These are phyloP conservation scores for Coemansia sp. DNA, from an alignment of 192 early-diverging fungal genomes.

Conservation along the genomic window DNA sequence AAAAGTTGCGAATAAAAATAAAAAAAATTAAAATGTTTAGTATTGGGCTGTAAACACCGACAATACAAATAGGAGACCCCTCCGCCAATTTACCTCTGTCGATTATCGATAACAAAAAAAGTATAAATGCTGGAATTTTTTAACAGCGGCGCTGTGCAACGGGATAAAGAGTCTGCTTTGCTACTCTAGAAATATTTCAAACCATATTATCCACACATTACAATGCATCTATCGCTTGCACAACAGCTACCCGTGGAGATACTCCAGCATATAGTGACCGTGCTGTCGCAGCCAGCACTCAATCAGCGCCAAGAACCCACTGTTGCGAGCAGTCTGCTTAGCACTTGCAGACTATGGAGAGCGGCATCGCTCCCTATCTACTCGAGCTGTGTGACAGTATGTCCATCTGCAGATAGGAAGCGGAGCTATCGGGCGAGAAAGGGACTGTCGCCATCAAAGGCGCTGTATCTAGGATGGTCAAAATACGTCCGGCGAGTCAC, in stretches of 20 bases:
- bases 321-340: constrained; percentile 5
- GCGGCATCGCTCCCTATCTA: constrained; percentile 18
- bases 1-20: too few relatives aligned
- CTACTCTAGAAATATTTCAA: too few relatives aligned
- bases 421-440: constrained; percentile 21
- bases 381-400: constrained; percentile 9
- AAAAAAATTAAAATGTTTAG: too few relatives aligned
- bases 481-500: constrained; percentile 2
- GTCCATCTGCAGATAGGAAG: background rate
- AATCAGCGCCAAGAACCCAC: constrained; percentile 11
- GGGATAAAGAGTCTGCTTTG: too few relatives aligned
- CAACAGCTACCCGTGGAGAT: constrained; percentile 16
- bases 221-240: background rate
- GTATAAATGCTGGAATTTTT: too few relatives aligned
- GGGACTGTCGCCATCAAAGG: constrained; percentile 14
- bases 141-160: too few relatives aligned
- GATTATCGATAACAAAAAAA: too few relatives aligned
- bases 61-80: too few relatives aligned
- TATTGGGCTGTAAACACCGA: too few relatives aligned
- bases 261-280: constrained; percentile 3
- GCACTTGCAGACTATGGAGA: constrained; percentile 19
- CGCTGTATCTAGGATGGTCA: constrained; percentile 18
- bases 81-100: too few relatives aligned
- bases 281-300: background rate
- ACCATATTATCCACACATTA: too few relatives aligned